These are phyloP conservation scores for Boletus pseudo-olivaceus DNA, from an alignment of 768 basidiomycete species.

Conservation along the genomic window DNA sequence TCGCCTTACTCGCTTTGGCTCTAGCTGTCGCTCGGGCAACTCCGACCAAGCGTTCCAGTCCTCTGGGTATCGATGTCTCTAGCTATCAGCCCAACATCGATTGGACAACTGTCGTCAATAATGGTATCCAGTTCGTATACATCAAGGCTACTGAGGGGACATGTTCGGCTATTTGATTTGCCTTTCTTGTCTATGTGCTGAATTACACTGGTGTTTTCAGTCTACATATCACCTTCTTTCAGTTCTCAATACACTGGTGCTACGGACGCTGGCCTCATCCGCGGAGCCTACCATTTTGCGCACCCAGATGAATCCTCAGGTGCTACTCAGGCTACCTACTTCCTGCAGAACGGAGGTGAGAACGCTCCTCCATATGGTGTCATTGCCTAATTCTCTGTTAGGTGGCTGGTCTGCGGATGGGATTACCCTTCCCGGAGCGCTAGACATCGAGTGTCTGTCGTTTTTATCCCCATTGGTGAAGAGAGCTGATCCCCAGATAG, in stretches of 20 bases:
- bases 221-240: slow-evolving; percentile 31
- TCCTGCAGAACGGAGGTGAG: slow-evolving; percentile 53
- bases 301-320: slow-evolving; percentile 52
- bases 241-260: slow-evolving; percentile 53
- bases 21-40: slow-evolving; percentile 13
- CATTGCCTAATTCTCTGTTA: slow-evolving; percentile 10
- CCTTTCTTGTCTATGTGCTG: not conserved
- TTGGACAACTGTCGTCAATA: slow-evolving; percentile 49
- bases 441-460: slow-evolving; percentile 58
- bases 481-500: slow-evolving; percentile 27
- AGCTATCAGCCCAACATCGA: slow-evolving; percentile 45
- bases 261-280: slow-evolving; percentile 52
- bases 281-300: slow-evolving; percentile 61
- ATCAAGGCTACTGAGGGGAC: slow-evolving; percentile 70
- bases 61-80: slow-evolving; percentile 56
- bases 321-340: slow-evolving; percentile 56
- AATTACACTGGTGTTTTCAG: slow-evolving; percentile 6
- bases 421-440: slow-evolving; percentile 58
- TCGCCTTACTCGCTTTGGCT: slow-evolving; percentile 15
- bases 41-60: slow-evolving; percentile 33
- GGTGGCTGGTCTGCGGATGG: slow-evolving; percentile 56
- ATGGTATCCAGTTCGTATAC: slow-evolving; percentile 53
- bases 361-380: not conserved
- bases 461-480: not conserved
- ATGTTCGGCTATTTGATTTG: slow-evolving; percentile 29